These are phyloP conservation scores for Sphagnum magellanicum DNA, from an alignment of 228 moss, liverwort and hornwort genomes.

Conservation along the genomic window DNA sequence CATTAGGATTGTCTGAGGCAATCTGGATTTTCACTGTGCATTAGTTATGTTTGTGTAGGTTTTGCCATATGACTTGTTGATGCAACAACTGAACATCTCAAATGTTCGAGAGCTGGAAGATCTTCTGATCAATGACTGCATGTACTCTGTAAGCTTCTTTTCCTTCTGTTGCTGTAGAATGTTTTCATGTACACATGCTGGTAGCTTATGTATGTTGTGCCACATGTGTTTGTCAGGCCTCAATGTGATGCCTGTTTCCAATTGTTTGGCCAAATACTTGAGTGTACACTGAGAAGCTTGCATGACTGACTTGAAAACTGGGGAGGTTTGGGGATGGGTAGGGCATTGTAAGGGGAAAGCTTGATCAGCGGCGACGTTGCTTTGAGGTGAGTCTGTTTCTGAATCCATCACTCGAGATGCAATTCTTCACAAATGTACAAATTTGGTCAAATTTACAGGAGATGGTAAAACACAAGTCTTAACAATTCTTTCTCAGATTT, in stretches of 20 bases:
- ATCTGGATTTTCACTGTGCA: too few species aligned
- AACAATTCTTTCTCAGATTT: too few species aligned
- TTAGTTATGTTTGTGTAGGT: conserved; percentile 31
- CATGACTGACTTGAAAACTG: too few species aligned
- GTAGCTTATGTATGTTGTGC: too few species aligned
- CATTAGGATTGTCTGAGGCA: too few species aligned
- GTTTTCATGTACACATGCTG: not conserved
- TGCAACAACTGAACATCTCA: conserved; percentile 96
- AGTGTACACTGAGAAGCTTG: not conserved
- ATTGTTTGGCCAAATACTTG: not conserved
- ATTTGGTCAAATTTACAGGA: too few species aligned
- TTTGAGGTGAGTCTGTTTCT: conserved; percentile 57
- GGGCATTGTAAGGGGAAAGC: conserved; percentile 98
- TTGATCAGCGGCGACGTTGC: conserved; percentile 97
- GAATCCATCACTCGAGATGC: too few species aligned
- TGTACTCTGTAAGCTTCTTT: conserved; percentile 78
- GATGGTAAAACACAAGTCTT: too few species aligned
- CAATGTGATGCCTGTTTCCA: not conserved
- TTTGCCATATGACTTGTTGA: conserved; percentile 91
- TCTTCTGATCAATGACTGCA: conserved; percentile 97
- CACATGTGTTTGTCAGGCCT: too few species aligned
- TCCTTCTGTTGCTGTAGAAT: not conserved
- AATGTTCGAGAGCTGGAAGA: conserved; percentile 97
- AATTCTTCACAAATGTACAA: too few species aligned
- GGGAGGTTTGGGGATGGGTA: conserved; percentile 7